Percentiles rank a stretch among this genome's conserved stretches.
These are phyloP conservation scores for Colletotrichum agaves DNA, from an alignment of 2,329 filamentous ascomycete species.

Conservation along the genomic window DNA sequence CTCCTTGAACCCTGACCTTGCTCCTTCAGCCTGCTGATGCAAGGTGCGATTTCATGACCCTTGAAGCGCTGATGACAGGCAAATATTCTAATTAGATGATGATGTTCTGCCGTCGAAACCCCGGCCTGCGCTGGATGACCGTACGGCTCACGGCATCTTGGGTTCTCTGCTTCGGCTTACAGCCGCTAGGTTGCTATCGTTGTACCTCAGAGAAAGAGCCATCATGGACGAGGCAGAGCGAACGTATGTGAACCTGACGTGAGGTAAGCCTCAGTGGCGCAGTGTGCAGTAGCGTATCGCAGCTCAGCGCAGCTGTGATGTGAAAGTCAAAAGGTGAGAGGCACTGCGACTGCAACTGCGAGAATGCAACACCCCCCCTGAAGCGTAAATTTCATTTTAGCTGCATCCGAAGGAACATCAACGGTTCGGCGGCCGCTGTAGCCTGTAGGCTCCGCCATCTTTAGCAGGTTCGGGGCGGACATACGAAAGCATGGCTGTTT, in stretches of 20 bases:
- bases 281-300: conserved; percentile 4
- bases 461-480: neutral
- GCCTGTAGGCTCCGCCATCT: neutral
- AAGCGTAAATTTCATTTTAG: neutral
- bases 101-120: neutral
- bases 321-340: neutral
- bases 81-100: conserved; percentile 10
- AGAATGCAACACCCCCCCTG: neutral
- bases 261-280: conserved; percentile 9
- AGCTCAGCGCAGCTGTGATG: neutral
- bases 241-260: neutral
- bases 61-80: neutral
- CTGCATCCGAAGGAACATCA: neutral
- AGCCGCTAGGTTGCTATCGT: neutral
- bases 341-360: neutral
- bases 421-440: neutral
- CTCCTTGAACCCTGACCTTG: neutral
- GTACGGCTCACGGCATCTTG: neutral
- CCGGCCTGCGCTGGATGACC: neutral
- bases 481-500: neutral
- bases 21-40: conserved; percentile 12
- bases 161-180: conserved; percentile 5
- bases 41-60: conserved; percentile 12
- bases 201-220: no score
- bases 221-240: no score